Base-by-base conservation (phyloP, 1,284 basidiomycete species). In the Trichosporon sp. region DNA sequence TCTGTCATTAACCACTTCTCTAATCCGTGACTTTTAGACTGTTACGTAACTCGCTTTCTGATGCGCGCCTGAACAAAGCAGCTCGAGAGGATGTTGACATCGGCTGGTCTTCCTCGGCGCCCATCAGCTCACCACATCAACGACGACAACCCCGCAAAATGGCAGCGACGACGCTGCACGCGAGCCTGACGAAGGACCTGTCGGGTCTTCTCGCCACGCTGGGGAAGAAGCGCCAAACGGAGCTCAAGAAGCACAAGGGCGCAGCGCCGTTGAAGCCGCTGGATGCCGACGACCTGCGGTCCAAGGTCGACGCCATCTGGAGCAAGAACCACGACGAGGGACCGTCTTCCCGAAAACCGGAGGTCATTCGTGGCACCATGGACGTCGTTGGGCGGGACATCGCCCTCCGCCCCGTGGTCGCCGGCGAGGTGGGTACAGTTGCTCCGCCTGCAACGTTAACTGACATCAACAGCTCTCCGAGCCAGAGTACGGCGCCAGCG, bases 351-450 rank as follows among this genome's bases (percentile, higher is more conserved):
- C 23, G 34, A 35, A 18, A 60, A 64, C 68, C 27, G 58, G 79
- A 81, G 21, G 66, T 79, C 0, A 62, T 81, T 0, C 64, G 77
- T 12, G 66, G 68, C 12, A 74, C 76, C 1, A 62, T 82, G 42
- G 80, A 82, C 32, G 70, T 81, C 1, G 73, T 79, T 0, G 80
- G 78, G 5, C 75, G 76, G 60, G 80, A 81, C 11, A 7, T 78
- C 8, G 75, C 77, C 1, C 68, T 80, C 2, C 51, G 70, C 1
- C 76, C 77, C 0, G 66, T 81, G 0, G 67, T 73, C 2, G 62
- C 67, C 23, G 75, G 73, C 35, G 70, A 77, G 73, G 77, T 78
- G 60, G 27, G 76, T 72, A 29, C 21, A 2, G 31, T 29, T 66
- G 9, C 9, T 31, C 12, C 15, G 5, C 6, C 12, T 23, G 2